Evolutionary conservation across 257 asterid species (phyloP).

Genomic region (Solanum phureja): DNA sequence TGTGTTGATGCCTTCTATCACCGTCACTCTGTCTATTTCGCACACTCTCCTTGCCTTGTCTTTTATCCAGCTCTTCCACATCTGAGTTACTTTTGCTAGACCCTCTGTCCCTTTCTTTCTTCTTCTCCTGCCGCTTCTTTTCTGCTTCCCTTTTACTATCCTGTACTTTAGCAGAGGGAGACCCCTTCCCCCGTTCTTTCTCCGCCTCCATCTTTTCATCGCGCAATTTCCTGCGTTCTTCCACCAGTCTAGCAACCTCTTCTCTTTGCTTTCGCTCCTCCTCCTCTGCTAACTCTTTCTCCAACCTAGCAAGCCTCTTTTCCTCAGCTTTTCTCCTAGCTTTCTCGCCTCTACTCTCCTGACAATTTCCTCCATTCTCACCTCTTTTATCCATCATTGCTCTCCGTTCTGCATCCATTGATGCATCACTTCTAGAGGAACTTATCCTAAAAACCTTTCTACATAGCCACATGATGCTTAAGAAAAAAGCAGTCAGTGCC

Average conservation of each 20-base stretch:
- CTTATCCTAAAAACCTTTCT: conserved; percentile 77
- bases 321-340: conserved; percentile 97
- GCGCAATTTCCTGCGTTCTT: conserved; percentile 78
- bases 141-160: conserved; percentile 57
- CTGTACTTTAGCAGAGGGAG: conserved; percentile 50
- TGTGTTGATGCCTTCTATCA: conserved; percentile 48
- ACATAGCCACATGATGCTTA: conserved; percentile 62
- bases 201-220: conserved; percentile 77
- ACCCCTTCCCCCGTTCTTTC: conserved; percentile 55
- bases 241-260: conserved; percentile 92
- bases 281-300: conserved; percentile 86
- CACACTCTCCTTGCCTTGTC: conserved; percentile 47
- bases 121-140: conserved; percentile 67
- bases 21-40: conserved; percentile 44
- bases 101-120: conserved; percentile 73
- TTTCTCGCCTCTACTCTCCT: conserved; percentile 88
- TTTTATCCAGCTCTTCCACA: conserved; percentile 73
- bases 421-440: conserved; percentile 55
- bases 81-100: conserved; percentile 94
- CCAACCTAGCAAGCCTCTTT: conserved; percentile 90
- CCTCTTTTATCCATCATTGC: conserved; percentile 51
- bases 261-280: conserved; percentile 99
- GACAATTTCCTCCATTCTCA: conserved; percentile 57
- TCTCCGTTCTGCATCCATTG: conserved; percentile 46
- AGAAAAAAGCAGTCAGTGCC: conserved; percentile 38